Conservation (phyloP, 371 early-diverging fungal species). For the Rhizopus stolonifer region DNA sequence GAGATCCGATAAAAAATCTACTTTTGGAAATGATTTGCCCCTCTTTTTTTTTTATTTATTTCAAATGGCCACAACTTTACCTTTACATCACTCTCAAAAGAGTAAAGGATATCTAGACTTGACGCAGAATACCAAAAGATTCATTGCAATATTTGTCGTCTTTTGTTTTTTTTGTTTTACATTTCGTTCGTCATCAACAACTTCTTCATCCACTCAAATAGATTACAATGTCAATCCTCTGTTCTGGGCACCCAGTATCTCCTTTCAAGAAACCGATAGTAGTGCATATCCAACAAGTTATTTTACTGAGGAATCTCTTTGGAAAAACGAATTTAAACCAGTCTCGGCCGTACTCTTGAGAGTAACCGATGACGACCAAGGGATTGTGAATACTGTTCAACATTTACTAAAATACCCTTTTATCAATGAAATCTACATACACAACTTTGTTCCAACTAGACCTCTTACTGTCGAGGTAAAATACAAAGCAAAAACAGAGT, state of each 20-base stretch:
- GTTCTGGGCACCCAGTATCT: slow-evolving; percentile 23
- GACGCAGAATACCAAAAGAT: background rate
- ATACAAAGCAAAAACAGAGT: background rate
- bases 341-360: slow-evolving; percentile 58
- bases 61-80: background rate
- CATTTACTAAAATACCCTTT: slow-evolving; percentile 41
- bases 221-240: slow-evolving; percentile 21
- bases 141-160: background rate
- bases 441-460: slow-evolving; percentile 44
- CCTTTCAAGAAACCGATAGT: slow-evolving; percentile 11
- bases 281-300: slow-evolving; percentile 39
- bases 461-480: slow-evolving; percentile 32
- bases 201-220: background rate
- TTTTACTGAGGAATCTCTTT: slow-evolving; percentile 35
- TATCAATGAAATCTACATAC: slow-evolving; percentile 57
- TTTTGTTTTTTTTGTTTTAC: background rate
- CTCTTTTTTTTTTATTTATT: slow-evolving; percentile 1
- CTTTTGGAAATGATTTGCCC: background rate
- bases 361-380: slow-evolving; percentile 43
- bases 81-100: background rate
- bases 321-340: slow-evolving; percentile 42
- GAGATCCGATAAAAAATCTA: background rate
- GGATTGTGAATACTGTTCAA: slow-evolving; percentile 42
- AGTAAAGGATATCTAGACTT: background rate
- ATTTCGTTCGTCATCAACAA: slow-evolving; percentile 10